Evolutionary conservation across 495 filamentous ascomycete genomes (phyloP).

Genomic region (Daldinia grandis): DNA sequence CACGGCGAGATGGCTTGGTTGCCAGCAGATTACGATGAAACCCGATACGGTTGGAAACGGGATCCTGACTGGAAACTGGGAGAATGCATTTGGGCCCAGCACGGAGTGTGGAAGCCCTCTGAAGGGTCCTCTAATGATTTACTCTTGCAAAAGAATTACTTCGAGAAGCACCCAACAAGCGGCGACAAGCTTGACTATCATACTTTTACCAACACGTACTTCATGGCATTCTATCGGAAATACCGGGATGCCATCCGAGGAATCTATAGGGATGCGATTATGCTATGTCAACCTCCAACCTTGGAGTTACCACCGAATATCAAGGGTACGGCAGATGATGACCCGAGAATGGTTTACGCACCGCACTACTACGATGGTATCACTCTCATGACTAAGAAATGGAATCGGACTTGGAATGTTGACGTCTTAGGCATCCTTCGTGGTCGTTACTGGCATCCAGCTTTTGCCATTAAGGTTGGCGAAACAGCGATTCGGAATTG

Average conservation of each 20-base stretch:
- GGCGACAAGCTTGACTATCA: conserved; percentile 79
- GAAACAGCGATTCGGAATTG: conserved; percentile 97
- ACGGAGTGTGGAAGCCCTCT: conserved; percentile 91
- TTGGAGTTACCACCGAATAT: conserved; percentile 89
- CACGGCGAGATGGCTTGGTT: conserved; percentile 88
- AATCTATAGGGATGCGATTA: conserved; percentile 79
- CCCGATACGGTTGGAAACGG: conserved; percentile 87
- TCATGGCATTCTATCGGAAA: conserved; percentile 82
- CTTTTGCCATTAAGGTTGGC: conserved; percentile 90
- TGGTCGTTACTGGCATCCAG: conserved; percentile 85
- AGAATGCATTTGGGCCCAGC: conserved; percentile 95
- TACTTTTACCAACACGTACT: conserved; percentile 87
- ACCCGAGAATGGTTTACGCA: conserved; percentile 88
- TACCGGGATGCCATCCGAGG: conserved; percentile 76
- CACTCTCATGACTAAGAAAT: conserved; percentile 96
- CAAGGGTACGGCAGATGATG: conserved; percentile 88
- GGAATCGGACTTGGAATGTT: conserved; percentile 96
- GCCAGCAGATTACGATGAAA: conserved; percentile 79
- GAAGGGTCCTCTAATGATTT: conserved; percentile 78
- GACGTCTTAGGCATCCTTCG: conserved; percentile 93
- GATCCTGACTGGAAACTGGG: conserved; percentile 90
- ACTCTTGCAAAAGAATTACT: conserved; percentile 87
- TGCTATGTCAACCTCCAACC: conserved; percentile 92
- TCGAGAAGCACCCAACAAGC: conserved; percentile 74
- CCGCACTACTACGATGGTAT: conserved; percentile 98